These are phyloP conservation scores for Basidiobolus meristosporus DNA, from an alignment of 371 early-diverging fungal genomes.

Conservation along the genomic window DNA sequence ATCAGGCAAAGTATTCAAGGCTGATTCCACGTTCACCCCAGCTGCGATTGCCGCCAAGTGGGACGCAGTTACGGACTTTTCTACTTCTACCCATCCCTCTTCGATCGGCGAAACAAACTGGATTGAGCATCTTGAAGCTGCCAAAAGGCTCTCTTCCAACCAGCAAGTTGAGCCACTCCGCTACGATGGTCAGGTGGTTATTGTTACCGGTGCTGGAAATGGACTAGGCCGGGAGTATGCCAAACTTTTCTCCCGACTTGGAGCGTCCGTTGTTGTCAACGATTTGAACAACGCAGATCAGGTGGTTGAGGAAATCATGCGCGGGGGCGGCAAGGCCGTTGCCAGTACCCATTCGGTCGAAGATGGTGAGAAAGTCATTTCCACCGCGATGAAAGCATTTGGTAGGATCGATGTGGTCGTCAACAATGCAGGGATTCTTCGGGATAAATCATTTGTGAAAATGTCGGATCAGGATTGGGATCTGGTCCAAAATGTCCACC, in stretches of 20 bases:
- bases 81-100: constrained; percentile 44
- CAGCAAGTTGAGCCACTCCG: constrained; percentile 35
- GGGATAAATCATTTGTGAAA: constrained; percentile 86
- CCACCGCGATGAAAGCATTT: constrained; percentile 87
- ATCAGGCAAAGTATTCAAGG: constrained; percentile 78
- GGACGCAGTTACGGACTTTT: constrained; percentile 66
- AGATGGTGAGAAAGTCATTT: constrained; percentile 89
- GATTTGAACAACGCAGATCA: constrained; percentile 86
- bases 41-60: constrained; percentile 54
- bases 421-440: constrained; percentile 95
- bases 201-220: constrained; percentile 85
- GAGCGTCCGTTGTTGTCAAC: constrained; percentile 79
- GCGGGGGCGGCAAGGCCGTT: constrained; percentile 85
- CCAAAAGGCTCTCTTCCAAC: constrained; percentile 38
- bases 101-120: constrained; percentile 72
- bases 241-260: constrained; percentile 54
- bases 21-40: constrained; percentile 73
- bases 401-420: constrained; percentile 87
- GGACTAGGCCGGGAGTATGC: constrained; percentile 86
- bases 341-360: constrained; percentile 96
- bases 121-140: constrained; percentile 54
- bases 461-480: constrained; percentile 96
- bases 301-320: constrained; percentile 84
- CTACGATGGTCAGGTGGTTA: constrained; percentile 68
- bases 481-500: constrained; percentile 78